Evolutionary conservation across 371 early-diverging fungal species (phyloP).

Genomic region (Mucor plumbeus): DNA sequence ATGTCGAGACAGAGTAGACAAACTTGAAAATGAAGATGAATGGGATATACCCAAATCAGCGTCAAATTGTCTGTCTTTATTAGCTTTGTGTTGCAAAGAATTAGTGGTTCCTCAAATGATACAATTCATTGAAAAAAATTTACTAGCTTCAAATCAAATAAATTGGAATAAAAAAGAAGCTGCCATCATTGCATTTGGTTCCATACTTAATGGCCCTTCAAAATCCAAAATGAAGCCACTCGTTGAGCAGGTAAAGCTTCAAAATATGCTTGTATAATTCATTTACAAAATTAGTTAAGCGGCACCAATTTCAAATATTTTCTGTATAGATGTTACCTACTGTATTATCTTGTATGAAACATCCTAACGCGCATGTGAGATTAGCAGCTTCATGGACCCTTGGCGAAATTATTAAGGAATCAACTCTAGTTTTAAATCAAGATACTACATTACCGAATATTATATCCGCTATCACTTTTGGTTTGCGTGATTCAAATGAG

Average conservation of each 20-base stretch:
- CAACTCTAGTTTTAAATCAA: neutral
- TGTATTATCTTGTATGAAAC: neutral
- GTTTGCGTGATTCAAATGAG: neutral
- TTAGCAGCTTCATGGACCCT: constrained; percentile 8
- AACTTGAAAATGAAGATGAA: neutral
- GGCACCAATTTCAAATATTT: neutral
- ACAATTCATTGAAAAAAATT: neutral
- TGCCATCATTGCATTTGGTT: constrained; percentile 12
- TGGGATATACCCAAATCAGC: neutral
- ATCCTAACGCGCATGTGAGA: neutral
- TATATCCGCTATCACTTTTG: neutral
- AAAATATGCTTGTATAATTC: neutral
- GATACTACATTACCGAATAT: neutral
- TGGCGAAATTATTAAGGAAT: neutral
- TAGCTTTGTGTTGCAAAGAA: neutral
- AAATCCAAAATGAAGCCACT: constrained; percentile 3
- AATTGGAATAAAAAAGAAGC: constrained; percentile 6
- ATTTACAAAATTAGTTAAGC: too few relatives aligned
- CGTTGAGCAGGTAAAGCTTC: neutral
- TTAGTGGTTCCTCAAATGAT: neutral
- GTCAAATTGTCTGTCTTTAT: neutral
- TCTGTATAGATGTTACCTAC: constrained; percentile 8
- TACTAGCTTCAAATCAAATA: neutral
- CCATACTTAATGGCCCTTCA: constrained; percentile 11
- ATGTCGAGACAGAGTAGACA: neutral